Conservation (phyloP, 129 eudicot species). For the Solidago caesia region DNA sequence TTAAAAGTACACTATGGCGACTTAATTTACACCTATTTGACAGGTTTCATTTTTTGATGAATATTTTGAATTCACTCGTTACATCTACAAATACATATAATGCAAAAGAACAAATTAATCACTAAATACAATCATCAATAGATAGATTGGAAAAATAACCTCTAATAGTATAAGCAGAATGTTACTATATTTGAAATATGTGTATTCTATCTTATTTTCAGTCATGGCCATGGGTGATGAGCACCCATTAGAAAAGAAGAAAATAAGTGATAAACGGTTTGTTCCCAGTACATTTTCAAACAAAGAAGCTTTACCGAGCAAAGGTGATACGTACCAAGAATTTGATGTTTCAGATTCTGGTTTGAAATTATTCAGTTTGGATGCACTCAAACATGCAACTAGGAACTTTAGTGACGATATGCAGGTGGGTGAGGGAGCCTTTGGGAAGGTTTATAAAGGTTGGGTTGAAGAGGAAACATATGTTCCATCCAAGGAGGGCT, state of each 20-base stretch:
- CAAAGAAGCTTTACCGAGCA: not conserved
- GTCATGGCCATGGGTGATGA: conserved; percentile 5
- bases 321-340: conserved; percentile 7
- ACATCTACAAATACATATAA: too few relatives aligned
- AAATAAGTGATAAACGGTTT: not conserved
- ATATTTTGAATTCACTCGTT: too few relatives aligned
- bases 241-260: conserved; percentile 13
- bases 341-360: conserved; percentile 26
- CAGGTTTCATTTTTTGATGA: too few relatives aligned
- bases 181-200: not conserved
- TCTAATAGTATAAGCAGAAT: not conserved
- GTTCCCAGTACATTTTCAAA: conserved; percentile 12
- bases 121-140: too few relatives aligned
- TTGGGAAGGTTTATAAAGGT: conserved; percentile 38
- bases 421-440: conserved; percentile 35
- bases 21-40: too few relatives aligned
- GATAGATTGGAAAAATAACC: too few relatives aligned
- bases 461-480: conserved; percentile 32
- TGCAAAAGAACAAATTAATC: too few relatives aligned
- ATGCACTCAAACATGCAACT: conserved; percentile 37
- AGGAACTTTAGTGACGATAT: conserved; percentile 33
- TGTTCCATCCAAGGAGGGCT: conserved; percentile 22
- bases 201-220: not conserved
- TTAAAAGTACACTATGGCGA: too few relatives aligned
- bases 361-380: conserved; percentile 32